A percentile compares a stretch with the other conserved stretches of the same genome.
Conservation (phyloP, 139 green algal genomes). For the Tetraselmis chui region DNA sequence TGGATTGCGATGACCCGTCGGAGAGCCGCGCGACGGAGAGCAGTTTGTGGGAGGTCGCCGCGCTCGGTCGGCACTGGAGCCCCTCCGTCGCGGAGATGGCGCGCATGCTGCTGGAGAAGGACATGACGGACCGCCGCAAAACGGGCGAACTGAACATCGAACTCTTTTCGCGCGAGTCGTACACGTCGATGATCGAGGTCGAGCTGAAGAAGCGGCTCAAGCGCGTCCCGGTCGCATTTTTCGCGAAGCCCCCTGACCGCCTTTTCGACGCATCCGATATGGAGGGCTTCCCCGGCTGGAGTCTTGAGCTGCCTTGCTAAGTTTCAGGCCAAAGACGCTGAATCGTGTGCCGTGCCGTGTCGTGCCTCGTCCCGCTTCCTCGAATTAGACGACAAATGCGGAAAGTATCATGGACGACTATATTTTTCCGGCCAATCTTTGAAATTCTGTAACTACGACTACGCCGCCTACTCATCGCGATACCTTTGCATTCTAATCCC, state of each 20-base stretch:
- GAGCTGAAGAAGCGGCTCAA: conserved; percentile 65
- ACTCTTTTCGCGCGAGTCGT: conserved; percentile 49
- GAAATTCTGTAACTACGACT: too few relatives aligned
- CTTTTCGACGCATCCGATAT: conserved; percentile 30
- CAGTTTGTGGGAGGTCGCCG: conserved; percentile 89
- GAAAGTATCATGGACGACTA: too few relatives aligned
- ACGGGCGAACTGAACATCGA: conserved; percentile 73
- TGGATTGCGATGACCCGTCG: conserved; percentile 52
- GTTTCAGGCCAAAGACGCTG: too few relatives aligned
- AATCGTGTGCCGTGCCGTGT: too few relatives aligned
- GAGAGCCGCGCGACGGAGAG: conserved; percentile 76
- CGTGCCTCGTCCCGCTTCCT: too few relatives aligned
- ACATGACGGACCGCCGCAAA: conserved; percentile 67
- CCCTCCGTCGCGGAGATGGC: conserved; percentile 75
- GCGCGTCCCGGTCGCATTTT: conserved; percentile 48
- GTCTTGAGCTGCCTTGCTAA: too few relatives aligned
- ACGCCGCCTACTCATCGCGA: too few relatives aligned
- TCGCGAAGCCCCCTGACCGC: conserved; percentile 22
- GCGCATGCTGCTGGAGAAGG: conserved; percentile 71
- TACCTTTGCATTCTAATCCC: too few relatives aligned
- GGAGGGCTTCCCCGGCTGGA: conserved; percentile 37
- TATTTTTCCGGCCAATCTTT: too few relatives aligned
- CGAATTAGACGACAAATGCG: too few relatives aligned
- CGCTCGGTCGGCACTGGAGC: conserved; percentile 72
- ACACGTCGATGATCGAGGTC: conserved; percentile 52